These are phyloP conservation scores for Penstemon eatonii DNA, from an alignment of 257 asterid genomes.

Conservation along the genomic window DNA sequence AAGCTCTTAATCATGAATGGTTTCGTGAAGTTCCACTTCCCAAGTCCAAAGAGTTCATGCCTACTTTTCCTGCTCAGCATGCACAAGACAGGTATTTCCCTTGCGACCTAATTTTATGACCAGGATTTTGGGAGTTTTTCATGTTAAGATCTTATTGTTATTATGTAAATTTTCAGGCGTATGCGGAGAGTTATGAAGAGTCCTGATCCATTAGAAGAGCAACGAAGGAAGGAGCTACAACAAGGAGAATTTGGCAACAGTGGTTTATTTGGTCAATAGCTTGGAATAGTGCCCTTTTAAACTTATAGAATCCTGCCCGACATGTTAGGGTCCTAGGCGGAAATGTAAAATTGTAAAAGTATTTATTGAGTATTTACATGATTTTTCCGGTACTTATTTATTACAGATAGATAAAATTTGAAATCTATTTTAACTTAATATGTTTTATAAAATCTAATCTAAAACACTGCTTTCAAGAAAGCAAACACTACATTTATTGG, in stretches of 20 bases:
- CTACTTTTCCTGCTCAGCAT: conserved; percentile 83
- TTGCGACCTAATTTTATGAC: background rate
- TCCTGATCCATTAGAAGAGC: conserved; percentile 85
- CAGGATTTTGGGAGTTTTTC: background rate
- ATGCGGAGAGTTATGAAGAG: conserved; percentile 63
- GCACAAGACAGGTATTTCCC: conserved; percentile 71
- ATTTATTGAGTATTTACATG: no score
- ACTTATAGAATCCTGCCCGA: no score
- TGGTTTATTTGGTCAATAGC: conserved; percentile 81
- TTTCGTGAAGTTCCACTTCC: conserved; percentile 84
- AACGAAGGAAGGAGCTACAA: conserved; percentile 65
- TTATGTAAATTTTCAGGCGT: conserved; percentile 46
- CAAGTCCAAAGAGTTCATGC: conserved; percentile 82
- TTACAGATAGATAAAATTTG: no score
- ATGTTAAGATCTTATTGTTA: background rate
- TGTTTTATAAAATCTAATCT: no score
- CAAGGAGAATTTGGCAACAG: conserved; percentile 71
- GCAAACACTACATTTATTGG: no score
- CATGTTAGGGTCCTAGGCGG: no score
- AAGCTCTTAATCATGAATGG: conserved; percentile 84
- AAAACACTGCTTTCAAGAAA: no score
- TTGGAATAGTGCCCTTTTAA: background rate
- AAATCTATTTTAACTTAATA: no score
- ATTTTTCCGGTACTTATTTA: no score
- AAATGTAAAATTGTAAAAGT: no score